Conservation (phyloP, 176 grass and related monocot genomes). For the Aegilops umbellulata region DNA sequence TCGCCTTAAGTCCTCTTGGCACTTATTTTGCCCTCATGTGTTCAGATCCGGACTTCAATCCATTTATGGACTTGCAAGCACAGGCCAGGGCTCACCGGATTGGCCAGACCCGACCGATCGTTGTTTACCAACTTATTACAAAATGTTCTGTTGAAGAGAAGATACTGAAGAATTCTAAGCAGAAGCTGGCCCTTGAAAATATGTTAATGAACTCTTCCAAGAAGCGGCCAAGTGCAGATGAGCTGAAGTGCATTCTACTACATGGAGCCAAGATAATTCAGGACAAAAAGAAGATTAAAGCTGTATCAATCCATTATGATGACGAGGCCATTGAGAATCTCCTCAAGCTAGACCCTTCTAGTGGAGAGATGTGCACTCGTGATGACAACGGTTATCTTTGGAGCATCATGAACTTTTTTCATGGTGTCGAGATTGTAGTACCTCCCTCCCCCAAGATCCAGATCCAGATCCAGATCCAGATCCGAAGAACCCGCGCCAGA, state of each 20-base stretch:
- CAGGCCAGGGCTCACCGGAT: constrained; percentile 66
- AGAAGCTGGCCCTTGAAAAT: constrained; percentile 68
- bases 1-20: background rate
- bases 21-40: background rate
- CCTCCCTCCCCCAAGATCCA: constrained; percentile 45
- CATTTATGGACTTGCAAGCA: constrained; percentile 78
- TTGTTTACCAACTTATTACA: constrained; percentile 72
- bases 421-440: constrained; percentile 16
- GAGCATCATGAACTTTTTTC: constrained; percentile 58
- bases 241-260: constrained; percentile 57
- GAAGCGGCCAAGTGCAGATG: constrained; percentile 50
- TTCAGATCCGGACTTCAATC: constrained; percentile 80
- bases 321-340: constrained; percentile 63
- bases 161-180: constrained; percentile 67
- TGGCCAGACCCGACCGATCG: constrained; percentile 61
- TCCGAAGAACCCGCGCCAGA: too few species aligned
- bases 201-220: constrained; percentile 64
- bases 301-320: constrained; percentile 54
- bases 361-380: constrained; percentile 44
- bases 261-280: constrained; percentile 60
- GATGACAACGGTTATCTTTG: constrained; percentile 65
- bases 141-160: constrained; percentile 77
- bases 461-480: too few species aligned
- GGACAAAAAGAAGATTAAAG: constrained; percentile 47
- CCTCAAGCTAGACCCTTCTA: constrained; percentile 53